phyloP scores from a whole-genome alignment of 1,139 yeast species.

The Candida albicans region DNA sequence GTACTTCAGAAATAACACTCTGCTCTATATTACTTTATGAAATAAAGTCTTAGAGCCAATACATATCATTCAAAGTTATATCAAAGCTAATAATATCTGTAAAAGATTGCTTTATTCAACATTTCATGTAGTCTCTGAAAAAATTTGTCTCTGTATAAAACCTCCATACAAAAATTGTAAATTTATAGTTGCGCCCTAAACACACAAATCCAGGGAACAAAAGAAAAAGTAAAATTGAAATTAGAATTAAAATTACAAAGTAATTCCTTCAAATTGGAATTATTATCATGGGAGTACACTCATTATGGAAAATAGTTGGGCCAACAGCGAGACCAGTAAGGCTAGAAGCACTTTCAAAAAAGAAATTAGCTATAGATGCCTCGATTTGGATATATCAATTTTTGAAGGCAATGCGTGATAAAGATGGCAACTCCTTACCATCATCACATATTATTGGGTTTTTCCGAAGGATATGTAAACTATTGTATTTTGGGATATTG shows the following conservation, averaged over 20 bases:
- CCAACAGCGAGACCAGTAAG: conserved; percentile 91
- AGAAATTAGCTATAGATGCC: conserved; percentile 91
- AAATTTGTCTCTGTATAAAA: no score
- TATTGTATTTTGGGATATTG: conserved; percentile 81
- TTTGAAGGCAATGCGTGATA: conserved; percentile 88
- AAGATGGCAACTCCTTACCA: conserved; percentile 73
- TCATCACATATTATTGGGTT: conserved; percentile 93
- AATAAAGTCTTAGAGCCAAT: no score
- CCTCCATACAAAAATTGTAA: no score
- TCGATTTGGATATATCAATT: conserved; percentile 99
- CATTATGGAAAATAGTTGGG: conserved; percentile 89
- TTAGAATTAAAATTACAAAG: neutral
- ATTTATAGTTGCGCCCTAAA: no score
- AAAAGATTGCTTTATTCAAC: no score
- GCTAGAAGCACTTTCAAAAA: conserved; percentile 75
- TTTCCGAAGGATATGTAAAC: conserved; percentile 87
- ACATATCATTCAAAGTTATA: no score
- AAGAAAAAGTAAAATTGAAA: neutral
- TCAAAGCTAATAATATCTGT: no score
- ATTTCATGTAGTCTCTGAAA: no score
- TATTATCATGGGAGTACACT: conserved; percentile 89
- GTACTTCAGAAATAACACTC: no score
- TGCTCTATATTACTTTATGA: no score
- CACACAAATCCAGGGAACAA: neutral
- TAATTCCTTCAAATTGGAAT: neutral